These are phyloP conservation scores for Thalassiosira profunda DNA, from an alignment of 108 stramenopile species.

Conservation along the genomic window DNA sequence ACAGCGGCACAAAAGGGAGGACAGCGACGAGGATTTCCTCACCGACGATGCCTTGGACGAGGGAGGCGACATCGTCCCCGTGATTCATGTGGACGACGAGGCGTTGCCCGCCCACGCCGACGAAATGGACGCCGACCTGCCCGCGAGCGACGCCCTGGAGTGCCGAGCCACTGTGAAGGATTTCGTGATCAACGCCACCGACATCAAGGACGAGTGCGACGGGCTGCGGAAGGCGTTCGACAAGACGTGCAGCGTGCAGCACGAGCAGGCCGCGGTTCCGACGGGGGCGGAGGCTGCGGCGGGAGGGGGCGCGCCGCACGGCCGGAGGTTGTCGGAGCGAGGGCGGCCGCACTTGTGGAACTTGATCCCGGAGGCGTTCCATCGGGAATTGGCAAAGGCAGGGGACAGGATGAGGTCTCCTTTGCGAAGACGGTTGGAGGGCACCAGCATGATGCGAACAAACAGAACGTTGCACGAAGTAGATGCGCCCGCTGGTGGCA, in stretches of 20 bases:
- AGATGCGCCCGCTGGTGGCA: neutral
- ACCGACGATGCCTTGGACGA: constrained; percentile 1
- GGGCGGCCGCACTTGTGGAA: constrained; percentile 14
- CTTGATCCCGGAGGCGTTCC: constrained; percentile 2
- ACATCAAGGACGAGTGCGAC: constrained; percentile 89
- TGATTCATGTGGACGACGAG: constrained; percentile 27
- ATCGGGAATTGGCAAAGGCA: constrained; percentile 4
- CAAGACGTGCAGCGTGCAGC: constrained; percentile 63
- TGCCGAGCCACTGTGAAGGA: constrained; percentile 75
- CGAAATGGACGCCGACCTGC: constrained; percentile 23
- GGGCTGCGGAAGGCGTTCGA: constrained; percentile 86
- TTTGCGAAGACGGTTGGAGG: neutral
- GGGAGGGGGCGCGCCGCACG: neutral
- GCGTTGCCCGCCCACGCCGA: constrained; percentile 29
- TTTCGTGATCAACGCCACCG: constrained; percentile 91
- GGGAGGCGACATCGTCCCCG: constrained; percentile 3
- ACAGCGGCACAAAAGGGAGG: neutral
- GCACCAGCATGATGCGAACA: too few relatives aligned
- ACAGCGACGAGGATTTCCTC: neutral
- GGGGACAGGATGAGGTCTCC: neutral
- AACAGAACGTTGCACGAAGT: neutral
- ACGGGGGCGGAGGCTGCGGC: neutral
- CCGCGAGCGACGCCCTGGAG: constrained; percentile 69
- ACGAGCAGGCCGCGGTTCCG: neutral
- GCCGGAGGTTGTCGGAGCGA: constrained; percentile 34